Percentiles rank a stretch among this genome's conserved stretches.
These are phyloP conservation scores for Citrus glauca DNA, from an alignment of 345 rosid genomes.

Conservation along the genomic window DNA sequence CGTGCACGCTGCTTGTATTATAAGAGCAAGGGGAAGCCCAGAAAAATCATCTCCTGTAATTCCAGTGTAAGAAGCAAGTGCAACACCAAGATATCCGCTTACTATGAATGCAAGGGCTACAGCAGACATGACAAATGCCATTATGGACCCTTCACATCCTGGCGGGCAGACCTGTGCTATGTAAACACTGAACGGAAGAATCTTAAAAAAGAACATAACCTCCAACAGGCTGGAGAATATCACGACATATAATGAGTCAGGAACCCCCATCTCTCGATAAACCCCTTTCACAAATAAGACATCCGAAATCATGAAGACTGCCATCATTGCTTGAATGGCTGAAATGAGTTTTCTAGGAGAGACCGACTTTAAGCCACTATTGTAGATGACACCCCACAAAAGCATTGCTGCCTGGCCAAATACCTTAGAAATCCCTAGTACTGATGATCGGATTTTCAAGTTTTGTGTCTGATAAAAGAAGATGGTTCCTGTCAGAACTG, in stretches of 20 bases:
- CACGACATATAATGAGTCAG: constrained; percentile 56
- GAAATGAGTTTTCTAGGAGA: constrained; percentile 61
- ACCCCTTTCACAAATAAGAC: constrained; percentile 60
- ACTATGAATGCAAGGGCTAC: constrained; percentile 65
- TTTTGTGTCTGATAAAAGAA: constrained; percentile 85
- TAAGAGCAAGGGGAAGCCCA: constrained; percentile 51
- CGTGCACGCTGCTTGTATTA: constrained; percentile 63
- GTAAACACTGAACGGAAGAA: constrained; percentile 70
- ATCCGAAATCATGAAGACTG: constrained; percentile 66
- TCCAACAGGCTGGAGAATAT: constrained; percentile 69
- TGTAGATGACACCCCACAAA: constrained; percentile 70
- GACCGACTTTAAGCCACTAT: constrained; percentile 46
- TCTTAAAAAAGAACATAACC: constrained; percentile 67
- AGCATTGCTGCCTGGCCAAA: constrained; percentile 82
- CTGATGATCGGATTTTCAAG: constrained; percentile 50
- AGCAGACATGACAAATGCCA: constrained; percentile 79
- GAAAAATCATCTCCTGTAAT: constrained; percentile 68
- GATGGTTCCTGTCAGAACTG: constrained; percentile 84
- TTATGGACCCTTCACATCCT: constrained; percentile 89
- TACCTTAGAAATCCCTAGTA: constrained; percentile 78
- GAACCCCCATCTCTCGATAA: constrained; percentile 55
- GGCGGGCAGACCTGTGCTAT: constrained; percentile 69
- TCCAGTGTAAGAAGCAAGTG: constrained; percentile 58
- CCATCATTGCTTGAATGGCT: constrained; percentile 62
- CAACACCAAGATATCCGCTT: constrained; percentile 77